Evolutionary conservation across 805 yeast species (phyloP).

Genomic region (Blastobotrys mokoenaii): DNA sequence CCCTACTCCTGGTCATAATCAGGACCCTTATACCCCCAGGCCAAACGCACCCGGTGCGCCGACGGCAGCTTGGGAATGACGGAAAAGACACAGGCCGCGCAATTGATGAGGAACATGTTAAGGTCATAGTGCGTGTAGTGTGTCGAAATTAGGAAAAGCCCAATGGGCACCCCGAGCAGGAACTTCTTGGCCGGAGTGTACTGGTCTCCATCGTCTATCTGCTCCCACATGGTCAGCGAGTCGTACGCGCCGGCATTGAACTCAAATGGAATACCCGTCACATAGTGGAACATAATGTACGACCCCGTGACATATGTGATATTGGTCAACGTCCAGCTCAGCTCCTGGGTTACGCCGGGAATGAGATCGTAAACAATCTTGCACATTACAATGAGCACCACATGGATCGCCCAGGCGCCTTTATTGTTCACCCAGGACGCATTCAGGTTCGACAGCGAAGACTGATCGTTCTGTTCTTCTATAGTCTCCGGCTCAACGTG

Average conservation of each 20-base stretch:
- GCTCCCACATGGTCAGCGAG: conserved; percentile 97
- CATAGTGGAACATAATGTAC: conserved; percentile 91
- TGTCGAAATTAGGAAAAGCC: conserved; percentile 74
- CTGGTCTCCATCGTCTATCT: conserved; percentile 89
- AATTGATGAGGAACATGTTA: conserved; percentile 68
- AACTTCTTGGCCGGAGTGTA: conserved; percentile 96
- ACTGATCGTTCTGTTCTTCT: conserved; percentile 89
- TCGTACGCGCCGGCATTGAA: conserved; percentile 96
- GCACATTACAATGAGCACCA: conserved; percentile 68
- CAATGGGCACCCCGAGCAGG: conserved; percentile 85
- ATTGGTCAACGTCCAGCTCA: conserved; percentile 92
- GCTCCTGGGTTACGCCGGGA: conserved; percentile 72
- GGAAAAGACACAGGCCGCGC: conserved; percentile 72
- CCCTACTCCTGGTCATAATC: too few species aligned
- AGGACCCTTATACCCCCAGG: conserved; percentile 1
- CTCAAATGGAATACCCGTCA: conserved; percentile 96
- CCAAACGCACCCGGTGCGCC: conserved; percentile 29
- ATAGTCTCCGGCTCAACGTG: conserved; percentile 89
- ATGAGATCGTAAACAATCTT: conserved; percentile 71
- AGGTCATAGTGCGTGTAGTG: conserved; percentile 85
- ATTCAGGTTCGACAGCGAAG: conserved; percentile 78
- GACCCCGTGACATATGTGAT: conserved; percentile 84
- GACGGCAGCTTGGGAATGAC: conserved; percentile 85
- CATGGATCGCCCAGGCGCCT: conserved; percentile 91
- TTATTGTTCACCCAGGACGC: conserved; percentile 95